Evolutionary conservation across 495 filamentous ascomycete species (phyloP), one percentile per base, ranked within the genome.

Genomic region (Elaphomyces granulatus): DNA sequence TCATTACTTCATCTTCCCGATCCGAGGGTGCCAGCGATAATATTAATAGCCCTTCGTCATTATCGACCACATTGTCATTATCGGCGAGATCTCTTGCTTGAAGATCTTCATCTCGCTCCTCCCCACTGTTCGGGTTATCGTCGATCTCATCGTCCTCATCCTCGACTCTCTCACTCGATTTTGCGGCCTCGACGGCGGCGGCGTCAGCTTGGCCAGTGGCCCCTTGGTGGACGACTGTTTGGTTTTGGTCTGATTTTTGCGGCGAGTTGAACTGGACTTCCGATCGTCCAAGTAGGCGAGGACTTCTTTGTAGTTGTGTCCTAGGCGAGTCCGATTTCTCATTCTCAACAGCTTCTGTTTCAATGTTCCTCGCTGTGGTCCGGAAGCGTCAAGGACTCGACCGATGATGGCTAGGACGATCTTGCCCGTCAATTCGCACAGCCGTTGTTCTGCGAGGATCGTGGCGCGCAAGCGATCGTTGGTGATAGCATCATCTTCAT

Each of bases 361-460:
- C 16, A 87, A 64, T 42, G 72, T 68, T 1, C 78, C 79, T 12
- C 69, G 70, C 20, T 70, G 55, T 16, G 66, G 58, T 1, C 71
- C 74, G 1, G 58, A 68, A 12, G 67, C 60, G 44, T 94, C 85
- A 33, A 94, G 54, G 14, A 81, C 72, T 30, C 77, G 74, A 7
- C 75, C 84, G 3, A 83, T 64, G 17, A 92, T 74, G 0, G 78
- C 78, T 16, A 92, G 66, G 7, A 94, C 83, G 23, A 90, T 68
- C 47, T 86, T 87, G 30, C 80, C 79, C 3, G 87, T 75, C 2
- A 94, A 64, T 47, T 84, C 81, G 59, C 88, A 95, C 0, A 96
- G 67, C 14, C 76, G 71, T 49, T 87, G 75, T 53, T 96, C 88
- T 2, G 83, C 73, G 28, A 83, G 61, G 10, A 94, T 62, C 37